phyloP scores from a whole-genome alignment of 108 stramenopile species.

The Aurantiochytrium sp. region DNA sequence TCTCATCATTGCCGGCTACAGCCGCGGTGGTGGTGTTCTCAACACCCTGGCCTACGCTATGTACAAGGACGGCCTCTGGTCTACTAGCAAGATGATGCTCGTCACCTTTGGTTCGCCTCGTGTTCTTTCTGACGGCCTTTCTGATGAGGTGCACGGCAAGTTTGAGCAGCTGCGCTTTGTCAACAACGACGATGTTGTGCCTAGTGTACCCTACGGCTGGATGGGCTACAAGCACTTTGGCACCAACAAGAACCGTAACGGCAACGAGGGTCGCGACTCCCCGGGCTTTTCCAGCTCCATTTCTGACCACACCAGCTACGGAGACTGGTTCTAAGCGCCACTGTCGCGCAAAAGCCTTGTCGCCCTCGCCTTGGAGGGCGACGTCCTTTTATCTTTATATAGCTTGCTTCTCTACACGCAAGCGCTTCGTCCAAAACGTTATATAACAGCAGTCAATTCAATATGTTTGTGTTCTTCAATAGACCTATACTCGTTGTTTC shows the following conservation, averaged over 20 bases:
- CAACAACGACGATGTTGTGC: not conserved
- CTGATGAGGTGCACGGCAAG: not conserved
- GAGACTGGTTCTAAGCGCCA: not conserved
- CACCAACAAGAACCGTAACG: not conserved
- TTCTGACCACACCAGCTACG: not conserved
- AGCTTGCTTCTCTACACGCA: not conserved
- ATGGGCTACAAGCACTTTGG: conserved; percentile 12
- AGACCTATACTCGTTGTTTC: no score
- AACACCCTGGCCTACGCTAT: not conserved
- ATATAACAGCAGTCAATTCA: no score
- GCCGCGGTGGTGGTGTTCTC: not conserved
- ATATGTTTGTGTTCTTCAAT: no score
- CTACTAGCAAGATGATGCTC: not conserved
- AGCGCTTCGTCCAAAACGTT: no score
- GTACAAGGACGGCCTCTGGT: not conserved
- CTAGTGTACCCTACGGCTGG: not conserved
- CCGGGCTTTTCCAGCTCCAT: not conserved
- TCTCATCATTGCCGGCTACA: not conserved
- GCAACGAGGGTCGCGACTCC: not conserved
- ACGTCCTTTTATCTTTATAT: not conserved
- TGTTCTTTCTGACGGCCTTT: not conserved
- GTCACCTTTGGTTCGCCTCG: conserved; percentile 5
- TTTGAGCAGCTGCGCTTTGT: not conserved
- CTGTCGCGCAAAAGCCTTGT: not conserved
- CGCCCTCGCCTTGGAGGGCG: not conserved